Conservation (phyloP, 73 alveolate species). For the Paramecium sonneborni region DNA sequence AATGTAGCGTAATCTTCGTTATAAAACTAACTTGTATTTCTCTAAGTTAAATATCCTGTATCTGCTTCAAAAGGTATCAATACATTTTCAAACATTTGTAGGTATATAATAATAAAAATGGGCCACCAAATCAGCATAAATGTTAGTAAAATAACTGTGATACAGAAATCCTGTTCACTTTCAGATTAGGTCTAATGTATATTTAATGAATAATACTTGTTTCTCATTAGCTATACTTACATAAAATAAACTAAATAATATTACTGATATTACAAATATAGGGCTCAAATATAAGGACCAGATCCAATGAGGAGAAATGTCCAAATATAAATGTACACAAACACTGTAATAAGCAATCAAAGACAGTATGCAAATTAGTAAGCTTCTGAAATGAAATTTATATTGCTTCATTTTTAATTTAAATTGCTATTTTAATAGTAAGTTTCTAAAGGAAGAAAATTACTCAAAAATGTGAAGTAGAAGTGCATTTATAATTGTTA, state of each 20-base stretch:
- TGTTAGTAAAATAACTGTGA: background rate
- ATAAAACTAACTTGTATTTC: background rate
- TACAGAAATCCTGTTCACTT: background rate
- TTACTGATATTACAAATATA: background rate
- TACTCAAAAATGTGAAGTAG: background rate
- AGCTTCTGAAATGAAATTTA: background rate
- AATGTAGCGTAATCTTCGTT: background rate
- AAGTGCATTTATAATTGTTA: background rate
- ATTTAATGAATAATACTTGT: background rate
- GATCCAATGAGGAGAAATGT: background rate
- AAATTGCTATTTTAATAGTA: background rate
- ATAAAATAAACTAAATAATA: background rate
- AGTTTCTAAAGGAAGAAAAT: background rate
- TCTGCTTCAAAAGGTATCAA: background rate
- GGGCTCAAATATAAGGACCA: background rate
- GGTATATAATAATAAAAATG: background rate
- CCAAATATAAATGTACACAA: background rate
- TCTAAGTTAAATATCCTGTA: background rate
- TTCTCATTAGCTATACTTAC: background rate
- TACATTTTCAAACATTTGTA: background rate
- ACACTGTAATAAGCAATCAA: background rate
- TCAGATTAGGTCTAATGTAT: background rate
- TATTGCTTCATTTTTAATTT: background rate
- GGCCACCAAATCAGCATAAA: slow-evolving; percentile 32
- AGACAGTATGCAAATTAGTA: background rate